Percentiles rank a stretch among this genome's conserved stretches.
Evolutionary conservation across 2,329 filamentous ascomycete species (phyloP).

Genomic region (Pseudovirgaria hyperparasitica): DNA sequence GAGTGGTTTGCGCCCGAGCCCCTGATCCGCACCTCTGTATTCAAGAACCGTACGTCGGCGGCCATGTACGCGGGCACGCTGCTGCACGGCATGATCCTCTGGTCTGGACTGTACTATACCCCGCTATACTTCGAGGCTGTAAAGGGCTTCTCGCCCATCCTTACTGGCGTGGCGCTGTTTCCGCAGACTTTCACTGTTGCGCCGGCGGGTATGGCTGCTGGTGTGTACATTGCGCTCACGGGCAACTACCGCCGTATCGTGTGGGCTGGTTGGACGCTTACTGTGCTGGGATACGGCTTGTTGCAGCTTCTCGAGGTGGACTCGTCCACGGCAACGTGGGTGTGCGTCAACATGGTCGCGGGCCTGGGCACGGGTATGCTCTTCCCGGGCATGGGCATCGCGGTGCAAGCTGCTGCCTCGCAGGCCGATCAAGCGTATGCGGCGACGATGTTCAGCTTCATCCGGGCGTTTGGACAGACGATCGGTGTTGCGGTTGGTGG

Average conservation of each 20-base stretch:
- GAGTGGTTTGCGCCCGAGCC: constrained; percentile 37
- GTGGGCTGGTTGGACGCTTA: constrained; percentile 48
- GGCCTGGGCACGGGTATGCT: constrained; percentile 52
- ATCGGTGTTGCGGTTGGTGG: constrained; percentile 55
- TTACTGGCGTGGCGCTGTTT: constrained; percentile 27
- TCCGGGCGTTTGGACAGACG: constrained; percentile 51
- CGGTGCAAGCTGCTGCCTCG: constrained; percentile 48
- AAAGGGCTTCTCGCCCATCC: constrained; percentile 24
- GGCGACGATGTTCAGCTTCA: constrained; percentile 54
- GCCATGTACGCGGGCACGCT: constrained; percentile 41
- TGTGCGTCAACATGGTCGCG: constrained; percentile 48
- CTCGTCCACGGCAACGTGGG: constrained; percentile 41
- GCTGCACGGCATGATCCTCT: constrained; percentile 42
- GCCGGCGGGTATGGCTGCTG: constrained; percentile 44
- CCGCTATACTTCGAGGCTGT: constrained; percentile 30
- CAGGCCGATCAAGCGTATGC: constrained; percentile 47
- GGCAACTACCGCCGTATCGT: constrained; percentile 49
- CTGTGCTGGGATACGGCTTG: constrained; percentile 45
- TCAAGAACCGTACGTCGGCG: constrained; percentile 36
- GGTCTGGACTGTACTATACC: constrained; percentile 29
- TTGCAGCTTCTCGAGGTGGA: constrained; percentile 37
- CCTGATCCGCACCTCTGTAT: constrained; percentile 32
- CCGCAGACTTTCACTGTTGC: constrained; percentile 45
- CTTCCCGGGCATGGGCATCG: constrained; percentile 50
- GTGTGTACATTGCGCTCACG: constrained; percentile 40